Evolutionary conservation across 2,329 filamentous ascomycete genomes (phyloP).

Genomic region (Trichoderma polysporum): DNA sequence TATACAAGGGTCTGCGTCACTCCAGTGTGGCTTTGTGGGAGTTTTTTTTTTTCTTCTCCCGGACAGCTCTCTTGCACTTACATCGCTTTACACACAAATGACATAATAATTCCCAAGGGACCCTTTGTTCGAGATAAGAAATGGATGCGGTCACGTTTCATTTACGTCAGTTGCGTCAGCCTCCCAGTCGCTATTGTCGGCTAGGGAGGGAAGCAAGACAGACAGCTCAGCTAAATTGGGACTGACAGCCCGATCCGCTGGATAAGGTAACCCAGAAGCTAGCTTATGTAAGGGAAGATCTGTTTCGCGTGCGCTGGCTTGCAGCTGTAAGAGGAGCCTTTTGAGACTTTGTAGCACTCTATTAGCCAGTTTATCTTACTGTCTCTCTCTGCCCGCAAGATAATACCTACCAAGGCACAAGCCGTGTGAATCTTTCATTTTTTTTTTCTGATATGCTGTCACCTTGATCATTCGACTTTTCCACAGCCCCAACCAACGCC

Average conservation of each 20-base stretch:
- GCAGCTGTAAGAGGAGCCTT: neutral
- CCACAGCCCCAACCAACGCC: neutral
- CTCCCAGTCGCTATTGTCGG: neutral
- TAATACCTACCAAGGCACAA: neutral
- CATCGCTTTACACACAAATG: neutral
- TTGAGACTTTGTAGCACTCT: neutral
- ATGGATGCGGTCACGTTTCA: neutral
- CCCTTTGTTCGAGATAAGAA: neutral
- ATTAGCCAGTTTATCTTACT: neutral
- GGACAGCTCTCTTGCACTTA: neutral
- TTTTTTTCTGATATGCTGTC: neutral
- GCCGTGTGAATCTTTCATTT: neutral
- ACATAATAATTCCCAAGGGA: neutral
- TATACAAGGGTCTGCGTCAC: neutral
- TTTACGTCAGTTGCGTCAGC: conserved; percentile 1
- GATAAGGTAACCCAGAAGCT: neutral
- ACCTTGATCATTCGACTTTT: neutral
- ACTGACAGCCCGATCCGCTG: neutral
- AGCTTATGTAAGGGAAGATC: conserved; percentile 1
- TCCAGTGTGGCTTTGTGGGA: neutral
- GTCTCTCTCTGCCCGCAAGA: neutral
- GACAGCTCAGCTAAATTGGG: neutral
- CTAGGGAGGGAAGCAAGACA: neutral
- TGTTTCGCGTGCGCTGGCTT: neutral
- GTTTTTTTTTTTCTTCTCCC: neutral